These are phyloP conservation scores for Phaeomoniella chlamydospora DNA, from an alignment of 2,329 filamentous ascomycete species.

Conservation along the genomic window DNA sequence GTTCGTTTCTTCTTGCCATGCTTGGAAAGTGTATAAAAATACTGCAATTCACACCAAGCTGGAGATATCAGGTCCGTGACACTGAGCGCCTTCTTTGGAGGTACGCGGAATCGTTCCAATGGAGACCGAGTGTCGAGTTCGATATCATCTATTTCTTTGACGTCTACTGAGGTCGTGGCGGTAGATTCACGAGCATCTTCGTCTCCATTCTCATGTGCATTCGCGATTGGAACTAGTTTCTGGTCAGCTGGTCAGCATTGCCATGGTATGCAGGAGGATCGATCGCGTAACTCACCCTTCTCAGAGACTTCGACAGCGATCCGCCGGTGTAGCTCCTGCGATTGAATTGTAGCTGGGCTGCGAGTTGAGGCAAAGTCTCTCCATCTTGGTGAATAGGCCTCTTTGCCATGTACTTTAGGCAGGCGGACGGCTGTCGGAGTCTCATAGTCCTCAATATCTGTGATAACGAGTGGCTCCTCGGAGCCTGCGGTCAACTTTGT, in stretches of 20 bases:
- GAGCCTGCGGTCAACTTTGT: conserved; percentile 6
- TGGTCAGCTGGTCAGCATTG: conserved; percentile 21
- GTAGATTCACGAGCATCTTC: conserved; percentile 3
- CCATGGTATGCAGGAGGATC: too few relatives aligned
- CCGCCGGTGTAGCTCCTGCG: too few relatives aligned
- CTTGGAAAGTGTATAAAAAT: conserved; percentile 70
- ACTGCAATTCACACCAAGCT: conserved; percentile 92
- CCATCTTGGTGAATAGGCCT: too few relatives aligned
- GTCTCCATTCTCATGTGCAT: conserved; percentile 4
- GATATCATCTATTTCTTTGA: conserved; percentile 7
- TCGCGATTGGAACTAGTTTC: conserved; percentile 9
- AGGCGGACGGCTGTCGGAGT: conserved; percentile 19
- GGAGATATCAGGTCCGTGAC: conserved; percentile 82
- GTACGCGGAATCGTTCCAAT: conserved; percentile 62
- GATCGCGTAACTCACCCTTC: too few relatives aligned
- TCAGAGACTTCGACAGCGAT: too few relatives aligned
- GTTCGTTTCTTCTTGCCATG: conserved; percentile 65
- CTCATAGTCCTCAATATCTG: conserved; percentile 30
- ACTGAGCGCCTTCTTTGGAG: conserved; percentile 63
- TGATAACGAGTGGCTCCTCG: conserved; percentile 12
- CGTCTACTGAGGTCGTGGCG: conserved; percentile 3
- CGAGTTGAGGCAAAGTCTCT: too few relatives aligned
- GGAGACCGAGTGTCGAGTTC: conserved; percentile 41
- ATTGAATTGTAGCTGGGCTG: too few relatives aligned
- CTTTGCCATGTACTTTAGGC: conserved; percentile 25